Evolutionary conservation across 495 filamentous ascomycete species (phyloP).

Genomic region (Staphylotrichum tortipilum): DNA sequence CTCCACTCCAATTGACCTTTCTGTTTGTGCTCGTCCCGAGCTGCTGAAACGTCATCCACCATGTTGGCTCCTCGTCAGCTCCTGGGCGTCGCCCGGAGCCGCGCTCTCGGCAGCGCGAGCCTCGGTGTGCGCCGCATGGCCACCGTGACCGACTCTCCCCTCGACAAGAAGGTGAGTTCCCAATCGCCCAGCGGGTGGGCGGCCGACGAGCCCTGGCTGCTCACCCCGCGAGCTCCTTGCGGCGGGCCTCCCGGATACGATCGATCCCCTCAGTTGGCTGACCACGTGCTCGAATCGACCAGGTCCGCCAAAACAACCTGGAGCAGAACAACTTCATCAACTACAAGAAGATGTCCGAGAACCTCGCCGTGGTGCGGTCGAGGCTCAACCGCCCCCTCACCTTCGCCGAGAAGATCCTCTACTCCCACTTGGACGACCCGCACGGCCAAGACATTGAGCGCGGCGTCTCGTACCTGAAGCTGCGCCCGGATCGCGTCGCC

Average conservation of each 20-base stretch:
- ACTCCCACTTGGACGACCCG: slow-evolving; percentile 97
- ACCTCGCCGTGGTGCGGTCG: slow-evolving; percentile 78
- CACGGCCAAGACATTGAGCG: slow-evolving; percentile 94
- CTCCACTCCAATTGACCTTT: slow-evolving; percentile 30
- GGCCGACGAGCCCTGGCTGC: too few species aligned
- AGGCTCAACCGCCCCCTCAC: slow-evolving; percentile 89
- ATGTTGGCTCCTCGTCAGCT: slow-evolving; percentile 51
- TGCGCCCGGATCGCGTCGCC: slow-evolving; percentile 95
- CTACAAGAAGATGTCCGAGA: slow-evolving; percentile 95
- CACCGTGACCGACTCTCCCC: slow-evolving; percentile 41
- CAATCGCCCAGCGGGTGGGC: background rate
- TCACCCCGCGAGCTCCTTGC: too few species aligned
- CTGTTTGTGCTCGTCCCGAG: slow-evolving; percentile 12
- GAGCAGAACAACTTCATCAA: slow-evolving; percentile 52
- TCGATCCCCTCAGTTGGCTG: slow-evolving; percentile 10
- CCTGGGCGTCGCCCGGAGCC: slow-evolving; percentile 44
- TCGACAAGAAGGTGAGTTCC: slow-evolving; percentile 44
- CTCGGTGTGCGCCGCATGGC: slow-evolving; percentile 48
- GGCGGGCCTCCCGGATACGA: too few species aligned
- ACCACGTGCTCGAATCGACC: background rate
- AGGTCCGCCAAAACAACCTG: slow-evolving; percentile 50
- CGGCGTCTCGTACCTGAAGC: slow-evolving; percentile 87
- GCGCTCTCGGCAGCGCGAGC: slow-evolving; percentile 35
- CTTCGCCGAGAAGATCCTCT: slow-evolving; percentile 96
- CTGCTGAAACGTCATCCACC: slow-evolving; percentile 35